Conservation (phyloP, 768 basidiomycete genomes). For the Tricholoma flavovirens region DNA sequence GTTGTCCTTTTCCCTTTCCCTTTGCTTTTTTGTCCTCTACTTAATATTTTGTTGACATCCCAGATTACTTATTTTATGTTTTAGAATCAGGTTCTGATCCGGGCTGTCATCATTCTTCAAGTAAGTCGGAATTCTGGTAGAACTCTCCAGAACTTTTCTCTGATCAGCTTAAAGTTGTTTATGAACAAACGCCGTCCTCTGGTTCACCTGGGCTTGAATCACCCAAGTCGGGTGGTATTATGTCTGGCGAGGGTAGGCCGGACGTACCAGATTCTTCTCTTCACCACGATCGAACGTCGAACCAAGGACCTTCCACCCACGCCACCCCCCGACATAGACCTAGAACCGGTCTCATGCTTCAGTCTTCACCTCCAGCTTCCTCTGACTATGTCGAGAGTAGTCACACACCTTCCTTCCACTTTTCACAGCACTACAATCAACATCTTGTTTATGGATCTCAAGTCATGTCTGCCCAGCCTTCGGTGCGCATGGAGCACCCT, state of each 20-base stretch:
- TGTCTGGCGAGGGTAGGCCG: conserved; percentile 23
- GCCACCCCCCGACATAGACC: conserved; percentile 12
- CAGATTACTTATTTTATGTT: conserved; percentile 20
- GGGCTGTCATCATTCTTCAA: conserved; percentile 5
- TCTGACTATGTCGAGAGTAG: too few relatives aligned
- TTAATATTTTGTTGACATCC: conserved; percentile 10
- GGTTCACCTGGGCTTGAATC: conserved; percentile 11
- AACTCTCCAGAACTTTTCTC: conserved; percentile 10
- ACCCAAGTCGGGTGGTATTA: conserved; percentile 11
- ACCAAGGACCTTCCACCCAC: conserved; percentile 21
- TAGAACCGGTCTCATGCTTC: conserved; percentile 13
- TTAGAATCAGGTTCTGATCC: conserved; percentile 15
- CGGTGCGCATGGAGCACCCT: conserved; percentile 30
- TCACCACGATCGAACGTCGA: conserved; percentile 19
- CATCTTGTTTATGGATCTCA: conserved; percentile 38
- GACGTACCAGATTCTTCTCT: conserved; percentile 20
- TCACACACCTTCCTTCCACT: conserved; percentile 12
- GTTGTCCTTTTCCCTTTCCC: background rate
- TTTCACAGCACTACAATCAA: conserved; percentile 28
- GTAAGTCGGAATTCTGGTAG: conserved; percentile 12
- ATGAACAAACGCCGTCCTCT: conserved; percentile 19
- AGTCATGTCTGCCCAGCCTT: conserved; percentile 38
- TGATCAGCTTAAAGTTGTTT: conserved; percentile 16
- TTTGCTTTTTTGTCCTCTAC: conserved; percentile 13
- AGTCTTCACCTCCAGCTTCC: too few relatives aligned